Conservation (phyloP, 495 filamentous ascomycete species). For the Talaromyces nanjingensis region DNA sequence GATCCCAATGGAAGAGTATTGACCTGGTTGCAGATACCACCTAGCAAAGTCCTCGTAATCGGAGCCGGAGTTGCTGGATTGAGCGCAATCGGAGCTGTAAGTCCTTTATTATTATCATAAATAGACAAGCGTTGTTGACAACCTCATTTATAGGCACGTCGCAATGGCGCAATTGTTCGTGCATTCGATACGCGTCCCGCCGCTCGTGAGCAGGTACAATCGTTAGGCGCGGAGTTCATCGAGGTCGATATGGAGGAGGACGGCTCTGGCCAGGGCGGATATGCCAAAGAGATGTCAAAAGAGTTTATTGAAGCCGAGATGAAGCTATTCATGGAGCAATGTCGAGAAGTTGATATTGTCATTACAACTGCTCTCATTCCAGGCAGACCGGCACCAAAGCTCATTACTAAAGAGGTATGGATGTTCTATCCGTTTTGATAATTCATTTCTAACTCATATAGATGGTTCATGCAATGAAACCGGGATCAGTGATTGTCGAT, state of each 20-base stretch:
- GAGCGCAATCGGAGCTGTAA: conserved; percentile 65
- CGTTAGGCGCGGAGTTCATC: conserved; percentile 75
- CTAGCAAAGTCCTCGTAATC: conserved; percentile 76
- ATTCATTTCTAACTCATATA: conserved; percentile 6
- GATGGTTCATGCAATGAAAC: conserved; percentile 75
- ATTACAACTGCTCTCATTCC: conserved; percentile 81
- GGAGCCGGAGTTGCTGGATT: conserved; percentile 76
- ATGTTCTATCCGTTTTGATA: background rate
- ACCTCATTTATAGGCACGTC: conserved; percentile 42
- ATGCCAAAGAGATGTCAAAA: conserved; percentile 83
- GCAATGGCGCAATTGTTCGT: conserved; percentile 76
- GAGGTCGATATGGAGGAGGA: conserved; percentile 81
- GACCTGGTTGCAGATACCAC: conserved; percentile 53
- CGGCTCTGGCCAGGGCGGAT: conserved; percentile 72
- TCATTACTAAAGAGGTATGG: conserved; percentile 58
- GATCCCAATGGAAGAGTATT: background rate
- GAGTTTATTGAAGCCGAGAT: conserved; percentile 84
- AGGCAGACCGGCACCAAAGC: conserved; percentile 64
- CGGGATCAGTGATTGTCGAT: conserved; percentile 74
- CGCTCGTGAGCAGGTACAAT: conserved; percentile 76
- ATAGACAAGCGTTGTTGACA: background rate
- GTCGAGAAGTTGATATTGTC: conserved; percentile 77
- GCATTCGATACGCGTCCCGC: conserved; percentile 77
- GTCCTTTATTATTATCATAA: background rate
- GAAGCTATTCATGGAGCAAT: conserved; percentile 78